Conservation (phyloP, 2,329 filamentous ascomycete genomes). For the Pseudocercospora macadamiae region DNA sequence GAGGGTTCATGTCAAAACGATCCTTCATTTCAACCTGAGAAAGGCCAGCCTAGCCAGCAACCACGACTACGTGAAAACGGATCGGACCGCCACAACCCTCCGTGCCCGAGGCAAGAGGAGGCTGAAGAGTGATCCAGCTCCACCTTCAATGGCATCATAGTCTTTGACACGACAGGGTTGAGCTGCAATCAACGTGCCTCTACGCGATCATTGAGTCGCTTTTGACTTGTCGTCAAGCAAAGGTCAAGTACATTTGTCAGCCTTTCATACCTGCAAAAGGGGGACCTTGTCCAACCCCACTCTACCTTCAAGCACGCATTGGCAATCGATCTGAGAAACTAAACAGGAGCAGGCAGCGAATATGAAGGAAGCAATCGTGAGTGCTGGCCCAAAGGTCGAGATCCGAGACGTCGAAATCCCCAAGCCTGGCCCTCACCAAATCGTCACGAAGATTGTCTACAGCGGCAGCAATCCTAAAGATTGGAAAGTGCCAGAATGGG, state of each 20-base stretch:
- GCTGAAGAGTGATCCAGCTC: neutral
- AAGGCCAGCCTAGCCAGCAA: too few species aligned
- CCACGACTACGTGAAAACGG: neutral
- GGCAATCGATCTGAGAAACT: neutral
- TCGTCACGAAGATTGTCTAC: slow-evolving; percentile 38
- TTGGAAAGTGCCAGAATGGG: slow-evolving; percentile 32
- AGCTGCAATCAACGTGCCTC: neutral
- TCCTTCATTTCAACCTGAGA: too few species aligned
- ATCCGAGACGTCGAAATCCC: slow-evolving; percentile 48
- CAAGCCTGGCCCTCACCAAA: slow-evolving; percentile 37
- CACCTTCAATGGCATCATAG: slow-evolving; percentile 1
- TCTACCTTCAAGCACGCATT: too few species aligned
- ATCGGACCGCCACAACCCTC: neutral
- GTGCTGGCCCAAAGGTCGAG: slow-evolving; percentile 38
- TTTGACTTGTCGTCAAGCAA: slow-evolving; percentile 10
- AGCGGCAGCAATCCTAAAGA: slow-evolving; percentile 40
- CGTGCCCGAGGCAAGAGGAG: neutral
- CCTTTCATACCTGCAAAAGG: neutral
- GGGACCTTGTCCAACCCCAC: too few species aligned
- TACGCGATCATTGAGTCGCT: neutral
- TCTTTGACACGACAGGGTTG: neutral
- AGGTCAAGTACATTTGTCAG: slow-evolving; percentile 24
- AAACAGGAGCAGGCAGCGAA: neutral
- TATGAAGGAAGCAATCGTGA: slow-evolving; percentile 44
- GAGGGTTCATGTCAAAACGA: too few species aligned